Evolutionary conservation across 768 basidiomycete species (phyloP), one percentile per base, ranked within the genome.

Genomic region (Wakefieldia striispora): DNA sequence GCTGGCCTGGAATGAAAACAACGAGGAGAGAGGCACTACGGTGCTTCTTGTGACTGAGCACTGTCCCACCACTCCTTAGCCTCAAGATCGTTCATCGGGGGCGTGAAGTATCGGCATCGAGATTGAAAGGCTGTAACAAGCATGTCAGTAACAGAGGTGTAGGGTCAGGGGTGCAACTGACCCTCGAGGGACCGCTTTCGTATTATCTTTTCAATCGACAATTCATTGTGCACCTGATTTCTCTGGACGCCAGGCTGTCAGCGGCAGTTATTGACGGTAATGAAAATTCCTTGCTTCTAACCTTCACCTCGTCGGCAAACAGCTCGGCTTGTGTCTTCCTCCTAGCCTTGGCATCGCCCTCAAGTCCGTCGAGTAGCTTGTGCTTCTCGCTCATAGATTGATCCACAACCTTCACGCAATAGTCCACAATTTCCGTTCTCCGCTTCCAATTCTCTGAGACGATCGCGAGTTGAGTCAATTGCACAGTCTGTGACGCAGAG

Each of bases 91-190:
- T 77, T 72, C 48, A 64, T 56, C 27, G 88, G 84, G 7, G 88
- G 87, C 43, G 75, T 71, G 66, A 91, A 93, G 65, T 86, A 91
- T 62, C 79, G 81, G 71, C 90, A 93, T 43, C 88, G 84, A 39
- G 86, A 78, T 50, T 76, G 77, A 65, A 93, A 92, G 27, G 86
- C 90, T 93, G 65, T 60, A 38, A 9, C 27, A 34, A 51, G 57
- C 43, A 44, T 57, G 52, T 66, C 40, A 66, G 44, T 41, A 44
- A 43, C 27, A 59, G 48, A 49, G 51, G 39, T 41, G 39, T 34
- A 60, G 42, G 55, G 56, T 54, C 40, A 56, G 53, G 52, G 54
- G 20, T 47, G 55, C 4, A 29, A 41, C 80, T 60, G 59, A 83
- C 89, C 89, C 60, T 90, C 83, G 43, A 84, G 68, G 26, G 87